These are phyloP conservation scores for Syzygium grande DNA, from an alignment of 345 rosid genomes.

Conservation along the genomic window DNA sequence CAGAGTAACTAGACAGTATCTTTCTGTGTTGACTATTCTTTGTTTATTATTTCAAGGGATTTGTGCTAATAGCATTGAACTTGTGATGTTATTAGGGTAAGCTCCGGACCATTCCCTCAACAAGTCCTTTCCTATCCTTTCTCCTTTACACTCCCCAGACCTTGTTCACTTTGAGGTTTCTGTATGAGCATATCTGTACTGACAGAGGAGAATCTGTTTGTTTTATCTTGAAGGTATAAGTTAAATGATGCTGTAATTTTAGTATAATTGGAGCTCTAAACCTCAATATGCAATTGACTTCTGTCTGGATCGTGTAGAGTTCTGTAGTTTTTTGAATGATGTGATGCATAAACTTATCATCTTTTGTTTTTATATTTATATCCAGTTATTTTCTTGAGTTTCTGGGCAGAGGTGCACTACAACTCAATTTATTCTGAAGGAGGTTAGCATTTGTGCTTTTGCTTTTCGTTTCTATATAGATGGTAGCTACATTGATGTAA, in stretches of 20 bases:
- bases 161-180: neutral
- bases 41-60: neutral
- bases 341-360: neutral
- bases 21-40: neutral
- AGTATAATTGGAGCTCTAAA: neutral
- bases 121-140: neutral
- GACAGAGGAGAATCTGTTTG: neutral
- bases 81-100: neutral
- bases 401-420: slow-evolving; percentile 96
- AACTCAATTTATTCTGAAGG: slow-evolving; percentile 81
- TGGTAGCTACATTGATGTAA: neutral
- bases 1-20: neutral
- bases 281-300: neutral
- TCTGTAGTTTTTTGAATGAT: neutral
- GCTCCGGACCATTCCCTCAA: neutral
- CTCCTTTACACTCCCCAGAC: neutral
- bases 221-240: neutral
- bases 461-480: neutral
- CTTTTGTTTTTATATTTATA: neutral
- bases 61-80: neutral
- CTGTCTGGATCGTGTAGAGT: neutral
- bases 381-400: slow-evolving; percentile 80
- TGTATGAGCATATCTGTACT: neutral
- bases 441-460: slow-evolving; percentile 24
- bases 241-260: neutral